phyloP scores from a whole-genome alignment of 306 rosid species.

The Lathyrus oleraceus region DNA sequence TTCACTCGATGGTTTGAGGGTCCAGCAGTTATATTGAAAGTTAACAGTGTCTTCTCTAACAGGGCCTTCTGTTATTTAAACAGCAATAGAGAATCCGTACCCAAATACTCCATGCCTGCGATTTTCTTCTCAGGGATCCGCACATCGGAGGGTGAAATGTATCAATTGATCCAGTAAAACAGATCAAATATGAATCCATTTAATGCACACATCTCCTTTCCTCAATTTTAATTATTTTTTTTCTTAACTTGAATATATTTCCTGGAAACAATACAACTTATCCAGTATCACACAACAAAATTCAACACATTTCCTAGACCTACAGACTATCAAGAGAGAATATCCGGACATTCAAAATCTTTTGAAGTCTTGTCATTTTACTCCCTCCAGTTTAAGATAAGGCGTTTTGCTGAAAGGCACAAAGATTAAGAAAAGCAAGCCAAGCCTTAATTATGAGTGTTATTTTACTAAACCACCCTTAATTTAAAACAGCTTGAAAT shows the following conservation, averaged over 20 bases:
- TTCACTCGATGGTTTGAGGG: not conserved
- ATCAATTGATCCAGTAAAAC: not conserved
- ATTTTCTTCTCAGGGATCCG: not conserved
- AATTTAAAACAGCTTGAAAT: not conserved
- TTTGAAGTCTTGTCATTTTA: conserved; percentile 2
- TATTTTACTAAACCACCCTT: not conserved
- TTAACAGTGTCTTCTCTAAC: not conserved
- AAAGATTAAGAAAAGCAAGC: not conserved
- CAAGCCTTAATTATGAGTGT: conserved; percentile 10
- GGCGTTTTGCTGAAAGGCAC: not conserved
- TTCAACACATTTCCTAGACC: not conserved
- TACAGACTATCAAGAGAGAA: conserved; percentile 1
- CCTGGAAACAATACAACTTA: not conserved
- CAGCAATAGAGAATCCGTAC: not conserved
- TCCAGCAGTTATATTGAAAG: not conserved
- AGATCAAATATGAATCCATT: conserved; percentile 8
- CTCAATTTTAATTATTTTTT: not conserved
- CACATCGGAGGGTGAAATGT: not conserved
- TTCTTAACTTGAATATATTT: not conserved
- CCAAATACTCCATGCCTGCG: not conserved
- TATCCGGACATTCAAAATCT: not conserved
- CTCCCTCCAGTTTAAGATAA: not conserved
- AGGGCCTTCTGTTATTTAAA: not conserved
- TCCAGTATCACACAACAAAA: not conserved
- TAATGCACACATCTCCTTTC: not conserved